Evolutionary conservation across 345 rosid species (phyloP), one percentile per base, ranked within the genome.

Genomic region (Abelmoschus esculentus): DNA sequence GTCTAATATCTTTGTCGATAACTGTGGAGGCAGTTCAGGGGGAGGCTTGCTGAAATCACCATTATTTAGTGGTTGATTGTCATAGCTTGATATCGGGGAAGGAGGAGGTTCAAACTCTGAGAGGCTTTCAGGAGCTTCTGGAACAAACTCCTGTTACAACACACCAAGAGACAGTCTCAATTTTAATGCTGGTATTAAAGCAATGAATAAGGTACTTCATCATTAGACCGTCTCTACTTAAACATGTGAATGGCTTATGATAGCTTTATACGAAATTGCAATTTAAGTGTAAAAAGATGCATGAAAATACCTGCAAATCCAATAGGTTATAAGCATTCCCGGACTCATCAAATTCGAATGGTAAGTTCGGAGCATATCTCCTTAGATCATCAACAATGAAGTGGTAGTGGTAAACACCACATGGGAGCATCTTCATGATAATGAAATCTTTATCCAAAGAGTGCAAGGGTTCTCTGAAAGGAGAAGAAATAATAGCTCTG

Each of bases 31-130:
- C 29, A 88, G 75, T 2, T 79, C 83, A 5, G 90, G 92, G 0
- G 92, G 92, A 28, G 70, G 78, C 77, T 84, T 86, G 46, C 81
- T 72, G 32, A 86, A 83, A 73, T 88, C 92, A 4, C 19, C 61
- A 4, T 80, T 83, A 4, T 34, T 55, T 18, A 84, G 36, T 10
- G 74, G 46, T 52, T 69, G 67, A 52, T 74, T 86, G 69, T 76
- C 67, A 53, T 88, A 88, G 77, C 90, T 86, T 68, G 84, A 81
- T 61, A 68, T 66, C 1, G 92, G 93, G 26, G 93, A 88, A 55
- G 86, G 75, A 42, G 93, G 88, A 69, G 74, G n/a, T 55, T 76
- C 82, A 12, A 86, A 83, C 73, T 86, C 90, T 2, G 85, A 67
- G 44, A 78, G 71, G 72, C 77, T 80, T 65, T 76, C 75, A 14